Base-by-base conservation (phyloP, 306 rosid species). In the Gynostemma pentaphyllum region DNA sequence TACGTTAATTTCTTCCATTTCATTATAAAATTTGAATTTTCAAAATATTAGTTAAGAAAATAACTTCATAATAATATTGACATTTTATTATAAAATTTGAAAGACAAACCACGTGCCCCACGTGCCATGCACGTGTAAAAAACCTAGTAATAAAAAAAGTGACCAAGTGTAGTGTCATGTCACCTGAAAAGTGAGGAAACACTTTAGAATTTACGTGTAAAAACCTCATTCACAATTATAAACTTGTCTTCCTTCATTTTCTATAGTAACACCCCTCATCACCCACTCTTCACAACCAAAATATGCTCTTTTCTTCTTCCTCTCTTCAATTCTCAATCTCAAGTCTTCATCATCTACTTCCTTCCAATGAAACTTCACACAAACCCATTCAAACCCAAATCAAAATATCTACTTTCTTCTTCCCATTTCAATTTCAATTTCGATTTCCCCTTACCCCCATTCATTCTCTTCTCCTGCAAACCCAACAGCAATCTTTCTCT, bases 341-440 rank as follows among this genome's bases (percentile, higher is more conserved):
- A 16, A 49, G n/a, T n/a, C n/a, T n/a, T n/a, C n/a, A n/a, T n/a
- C n/a, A 52, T 16, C 26, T 3, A 46, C 7, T 42, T 34, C 53
- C 16, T 36, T 15, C 16, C 70, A 75, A 85, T 88, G 96, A 56
- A 56, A 64, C 80, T 47, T 2, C 57, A 72, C 16, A 39, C 14
- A 68, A 61, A 64, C 68, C 82, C 64, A 39, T 29, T 47, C 75
- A 76, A 83, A 81, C 63, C 74, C 69, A 21, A 36, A 22, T 6
- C 72, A 52, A 68, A 47, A 14, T 9, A 68, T 28, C 69, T 71
- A 28, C 41, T 87, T n/a, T n/a, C n/a, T 37, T 69, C 19, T 37
- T 78, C 82, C 74, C 77, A 69, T 51, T 74, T 85, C 3, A 53
- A 64, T 74, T 36, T n/a, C n/a, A n/a, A 82, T 84, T 52, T 80